phyloP scores from a whole-genome alignment of 2,329 filamentous ascomycete genomes.

The Botrytis cinerea region DNA sequence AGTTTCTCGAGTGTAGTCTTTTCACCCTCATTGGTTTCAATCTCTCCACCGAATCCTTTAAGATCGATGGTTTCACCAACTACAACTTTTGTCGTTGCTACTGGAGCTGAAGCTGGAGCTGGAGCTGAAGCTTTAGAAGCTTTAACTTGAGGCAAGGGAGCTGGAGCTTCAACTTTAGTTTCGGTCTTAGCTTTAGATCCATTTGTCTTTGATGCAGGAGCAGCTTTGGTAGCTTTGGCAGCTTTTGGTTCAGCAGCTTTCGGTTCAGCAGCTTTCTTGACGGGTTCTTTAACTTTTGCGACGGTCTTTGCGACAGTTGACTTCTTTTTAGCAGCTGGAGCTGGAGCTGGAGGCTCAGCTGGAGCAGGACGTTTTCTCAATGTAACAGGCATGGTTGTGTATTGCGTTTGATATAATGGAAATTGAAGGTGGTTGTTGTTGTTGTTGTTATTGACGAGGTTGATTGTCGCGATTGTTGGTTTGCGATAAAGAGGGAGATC shows the following conservation, averaged over 20 bases:
- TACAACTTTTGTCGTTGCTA: conserved; percentile 43
- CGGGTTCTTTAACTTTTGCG: conserved; percentile 43
- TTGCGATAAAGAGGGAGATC: conserved; percentile 10
- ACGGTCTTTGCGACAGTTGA: conserved; percentile 45
- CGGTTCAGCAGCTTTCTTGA: conserved; percentile 21
- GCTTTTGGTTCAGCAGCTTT: conserved; percentile 14
- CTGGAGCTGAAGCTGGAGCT: conserved; percentile 36
- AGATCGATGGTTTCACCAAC: conserved; percentile 59
- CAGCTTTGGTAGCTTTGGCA: background rate
- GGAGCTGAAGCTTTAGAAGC: conserved; percentile 28
- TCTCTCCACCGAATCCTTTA: conserved; percentile 65
- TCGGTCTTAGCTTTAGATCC: conserved; percentile 39
- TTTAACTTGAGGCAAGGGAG: conserved; percentile 39
- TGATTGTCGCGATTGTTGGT: conserved; percentile 32
- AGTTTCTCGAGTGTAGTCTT: conserved; percentile 80
- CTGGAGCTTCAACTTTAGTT: conserved; percentile 45
- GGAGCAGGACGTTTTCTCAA: conserved; percentile 64
- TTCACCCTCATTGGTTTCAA: conserved; percentile 82
- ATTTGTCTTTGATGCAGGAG: conserved; percentile 49
- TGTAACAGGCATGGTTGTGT: conserved; percentile 55
- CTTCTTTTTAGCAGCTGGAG: conserved; percentile 52
- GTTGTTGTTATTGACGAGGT: conserved; percentile 3
- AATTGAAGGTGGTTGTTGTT: conserved; percentile 19
- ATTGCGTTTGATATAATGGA: conserved; percentile 22
- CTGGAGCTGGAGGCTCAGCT: conserved; percentile 47